Evolutionary conservation across 768 basidiomycete species (phyloP), one percentile per base, ranked within the genome.

Genomic region (Lactarius hengduanensis): DNA sequence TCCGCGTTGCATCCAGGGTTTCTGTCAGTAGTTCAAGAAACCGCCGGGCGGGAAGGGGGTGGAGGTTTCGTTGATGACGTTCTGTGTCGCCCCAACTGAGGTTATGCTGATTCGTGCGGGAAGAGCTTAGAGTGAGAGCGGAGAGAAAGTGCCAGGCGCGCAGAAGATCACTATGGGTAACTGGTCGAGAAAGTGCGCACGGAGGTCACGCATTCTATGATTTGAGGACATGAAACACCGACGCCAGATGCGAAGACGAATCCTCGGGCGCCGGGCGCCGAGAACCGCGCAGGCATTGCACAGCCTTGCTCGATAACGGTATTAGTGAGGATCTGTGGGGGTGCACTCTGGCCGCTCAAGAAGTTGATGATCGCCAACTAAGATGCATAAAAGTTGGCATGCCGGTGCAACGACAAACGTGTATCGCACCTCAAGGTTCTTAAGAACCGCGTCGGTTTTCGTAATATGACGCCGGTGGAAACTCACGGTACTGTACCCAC

Each of bases 211-310:
- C 77, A 77, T 16, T 55, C 32, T 11, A 61, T 57, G 56, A 65
- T 53, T 61, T 75, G 74, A 8, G 71, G 71, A 26, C 77, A 77
- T 15, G 74, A 74, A 53, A 78, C 78, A 34, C 76, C 77, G 63
- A 78, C 77, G 36, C 78, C 79, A 8, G 79, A 78, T 0, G 76
- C 73, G 73, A 78, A 78, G 20, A 80, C 36, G 67, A 64, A 79
- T 72, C 28, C 77, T 78, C 36, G 36, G 11, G 36, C 36, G 11
- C 47, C 75, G 74, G 13, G 77, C 76, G 50, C 77, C 77, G 26
- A 80, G 75, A 69, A 75, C 74, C 61, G 71, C 70, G 67, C 76
- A 77, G 22, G 73, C 74, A 61, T 77, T 77, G 71, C 78, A 80
- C 43, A 80, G 64, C 22, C 66, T 65, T 62, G 36, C 76, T 78